Conservation (phyloP, 768 basidiomycete genomes). For the Tulasnella sp. region DNA sequence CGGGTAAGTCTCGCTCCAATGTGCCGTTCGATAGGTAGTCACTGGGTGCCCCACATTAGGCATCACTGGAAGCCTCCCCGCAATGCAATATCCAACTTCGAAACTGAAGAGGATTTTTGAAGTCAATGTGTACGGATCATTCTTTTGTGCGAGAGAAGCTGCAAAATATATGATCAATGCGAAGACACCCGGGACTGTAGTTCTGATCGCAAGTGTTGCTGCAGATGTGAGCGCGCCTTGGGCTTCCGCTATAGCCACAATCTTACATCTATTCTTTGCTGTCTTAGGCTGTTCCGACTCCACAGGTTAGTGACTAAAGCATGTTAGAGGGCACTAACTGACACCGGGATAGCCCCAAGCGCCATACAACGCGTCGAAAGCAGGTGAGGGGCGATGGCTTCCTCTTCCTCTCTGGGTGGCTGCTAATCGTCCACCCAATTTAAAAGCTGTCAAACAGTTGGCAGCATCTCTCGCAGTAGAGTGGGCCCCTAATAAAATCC, state of each 20-base stretch:
- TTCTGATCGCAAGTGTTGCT: constrained; percentile 89
- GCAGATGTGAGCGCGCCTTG: constrained; percentile 62
- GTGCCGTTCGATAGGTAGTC: constrained; percentile 33
- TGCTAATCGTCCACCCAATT: constrained; percentile 1
- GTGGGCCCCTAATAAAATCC: constrained; percentile 88
- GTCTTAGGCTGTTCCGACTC: constrained; percentile 79
- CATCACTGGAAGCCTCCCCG: constrained; percentile 73
- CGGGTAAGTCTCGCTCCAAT: constrained; percentile 53
- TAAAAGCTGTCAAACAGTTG: constrained; percentile 87
- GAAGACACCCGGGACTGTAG: constrained; percentile 72
- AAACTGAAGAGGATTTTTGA: constrained; percentile 83
- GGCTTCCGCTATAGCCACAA: not conserved
- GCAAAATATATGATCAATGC: constrained; percentile 87
- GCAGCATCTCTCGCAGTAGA: constrained; percentile 90
- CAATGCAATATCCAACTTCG: constrained; percentile 83
- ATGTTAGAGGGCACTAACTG: not conserved
- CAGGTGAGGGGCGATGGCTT: constrained; percentile 53
- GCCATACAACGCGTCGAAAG: constrained; percentile 96
- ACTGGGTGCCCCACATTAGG: constrained; percentile 19
- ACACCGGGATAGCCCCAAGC: constrained; percentile 67
- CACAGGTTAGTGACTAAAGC: constrained; percentile 58
- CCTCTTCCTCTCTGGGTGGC: constrained; percentile 1
- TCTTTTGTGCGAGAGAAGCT: constrained; percentile 95
- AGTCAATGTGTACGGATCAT: constrained; percentile 92
- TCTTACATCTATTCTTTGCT: constrained; percentile 26